A percentile compares a stretch with the other conserved stretches of the same genome.
These are phyloP conservation scores for Phalaenopsis hybrid DNA, from an alignment of 116 monocot species.

Conservation along the genomic window DNA sequence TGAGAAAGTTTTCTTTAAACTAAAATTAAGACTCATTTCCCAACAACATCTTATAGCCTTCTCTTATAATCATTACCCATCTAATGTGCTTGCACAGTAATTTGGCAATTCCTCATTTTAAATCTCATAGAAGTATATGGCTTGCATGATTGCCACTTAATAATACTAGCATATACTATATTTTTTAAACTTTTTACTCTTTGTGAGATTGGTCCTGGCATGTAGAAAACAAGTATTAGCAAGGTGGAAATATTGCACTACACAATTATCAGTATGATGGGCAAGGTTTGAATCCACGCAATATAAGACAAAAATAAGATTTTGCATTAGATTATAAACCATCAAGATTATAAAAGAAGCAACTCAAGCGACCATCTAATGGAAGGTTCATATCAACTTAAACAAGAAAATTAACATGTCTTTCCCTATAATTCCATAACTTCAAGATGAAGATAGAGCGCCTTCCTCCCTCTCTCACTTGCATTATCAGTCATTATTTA, in stretches of 20 bases:
- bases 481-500: neutral
- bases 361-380: neutral
- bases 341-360: neutral
- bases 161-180: neutral
- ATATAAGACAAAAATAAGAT: neutral
- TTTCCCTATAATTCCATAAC: neutral
- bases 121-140: neutral
- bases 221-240: neutral
- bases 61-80: neutral
- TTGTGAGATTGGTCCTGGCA: neutral
- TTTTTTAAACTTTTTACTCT: neutral
- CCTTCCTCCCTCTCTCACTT: neutral
- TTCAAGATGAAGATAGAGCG: neutral
- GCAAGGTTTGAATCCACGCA: neutral
- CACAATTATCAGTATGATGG: neutral
- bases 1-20: neutral
- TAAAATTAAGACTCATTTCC: neutral
- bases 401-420: neutral
- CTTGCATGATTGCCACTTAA: neutral
- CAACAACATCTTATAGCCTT: neutral
- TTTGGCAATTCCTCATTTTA: neutral
- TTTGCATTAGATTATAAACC: neutral
- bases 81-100: neutral
- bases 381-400: neutral
- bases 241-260: neutral